These are phyloP conservation scores for Alternaria sp. DNA, from an alignment of 2,329 filamentous ascomycete species.

Conservation along the genomic window DNA sequence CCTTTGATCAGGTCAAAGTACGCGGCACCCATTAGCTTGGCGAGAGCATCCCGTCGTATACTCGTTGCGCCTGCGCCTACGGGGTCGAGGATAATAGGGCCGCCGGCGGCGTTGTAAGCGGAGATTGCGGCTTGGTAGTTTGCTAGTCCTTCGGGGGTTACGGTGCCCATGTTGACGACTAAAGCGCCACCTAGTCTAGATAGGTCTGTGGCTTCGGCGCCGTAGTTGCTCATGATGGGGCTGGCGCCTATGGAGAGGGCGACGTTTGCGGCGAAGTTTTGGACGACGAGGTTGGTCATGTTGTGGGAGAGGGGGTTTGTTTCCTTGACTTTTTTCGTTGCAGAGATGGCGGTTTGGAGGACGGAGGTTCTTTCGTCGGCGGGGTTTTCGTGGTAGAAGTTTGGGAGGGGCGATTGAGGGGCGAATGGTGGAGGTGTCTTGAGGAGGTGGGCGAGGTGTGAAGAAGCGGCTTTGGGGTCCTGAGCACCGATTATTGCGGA, in stretches of 20 bases:
- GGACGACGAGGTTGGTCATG: constrained; percentile 96
- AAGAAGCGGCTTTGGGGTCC: constrained; percentile 71
- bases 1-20: constrained; percentile 92
- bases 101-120: constrained; percentile 80
- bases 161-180: constrained; percentile 94
- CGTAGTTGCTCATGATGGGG: constrained; percentile 93
- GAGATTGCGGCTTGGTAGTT: constrained; percentile 77
- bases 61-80: constrained; percentile 87
- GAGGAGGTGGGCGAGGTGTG: constrained; percentile 66
- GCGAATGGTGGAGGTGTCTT: constrained; percentile 40
- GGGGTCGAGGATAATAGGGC: constrained; percentile 85
- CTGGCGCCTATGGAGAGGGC: constrained; percentile 84
- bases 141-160: constrained; percentile 75
- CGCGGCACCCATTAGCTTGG: constrained; percentile 73
- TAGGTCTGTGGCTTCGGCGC: constrained; percentile 82
- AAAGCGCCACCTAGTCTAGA: constrained; percentile 77
- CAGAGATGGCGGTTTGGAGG: constrained; percentile 49
- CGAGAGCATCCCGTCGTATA: constrained; percentile 75
- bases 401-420: constrained; percentile 29
- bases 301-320: constrained; percentile 84
- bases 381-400: constrained; percentile 32
- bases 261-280: constrained; percentile 93
- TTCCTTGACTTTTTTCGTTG: constrained; percentile 67
- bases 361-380: constrained; percentile 26
- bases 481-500: constrained; percentile 82